These are phyloP conservation scores for Musa troglodytarum DNA, from an alignment of 176 grass and related monocot species.

Conservation along the genomic window DNA sequence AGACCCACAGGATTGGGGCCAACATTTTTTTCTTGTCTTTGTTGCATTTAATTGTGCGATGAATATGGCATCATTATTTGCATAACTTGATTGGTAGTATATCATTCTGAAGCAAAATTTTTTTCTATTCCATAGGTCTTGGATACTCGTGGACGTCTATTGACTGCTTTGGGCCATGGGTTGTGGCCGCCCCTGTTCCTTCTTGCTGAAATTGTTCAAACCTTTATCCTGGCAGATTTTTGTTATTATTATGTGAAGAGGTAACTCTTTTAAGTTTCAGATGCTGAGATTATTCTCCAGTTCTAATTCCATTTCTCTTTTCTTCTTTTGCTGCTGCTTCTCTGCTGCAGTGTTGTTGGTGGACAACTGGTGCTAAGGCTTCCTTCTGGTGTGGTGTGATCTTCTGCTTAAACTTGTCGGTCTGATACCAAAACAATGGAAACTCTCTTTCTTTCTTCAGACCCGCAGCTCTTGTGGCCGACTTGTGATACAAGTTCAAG, in stretches of 20 bases:
- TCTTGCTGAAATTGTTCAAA: slow-evolving; percentile 11
- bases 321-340: not conserved
- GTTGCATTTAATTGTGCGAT: too few species aligned
- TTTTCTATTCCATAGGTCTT: not conserved
- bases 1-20: too few species aligned
- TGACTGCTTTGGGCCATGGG: not conserved
- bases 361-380: slow-evolving; percentile 1
- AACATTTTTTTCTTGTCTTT: too few species aligned
- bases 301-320: not conserved
- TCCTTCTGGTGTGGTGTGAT: slow-evolving; percentile 1
- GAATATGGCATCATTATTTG: not conserved
- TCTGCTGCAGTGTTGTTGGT: not conserved
- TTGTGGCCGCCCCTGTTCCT: slow-evolving; percentile 10
- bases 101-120: not conserved
- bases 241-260: slow-evolving; percentile 21
- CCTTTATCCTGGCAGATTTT: slow-evolving; percentile 19
- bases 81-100: not conserved
- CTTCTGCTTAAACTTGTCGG: not conserved
- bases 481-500: too few species aligned
- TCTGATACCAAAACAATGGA: too few species aligned
- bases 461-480: too few species aligned
- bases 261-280: not conserved
- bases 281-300: not conserved
- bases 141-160: not conserved
- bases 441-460: too few species aligned